Evolutionary conservation across 768 basidiomycete genomes (phyloP).

Genomic region (Leccinum uliginosum): DNA sequence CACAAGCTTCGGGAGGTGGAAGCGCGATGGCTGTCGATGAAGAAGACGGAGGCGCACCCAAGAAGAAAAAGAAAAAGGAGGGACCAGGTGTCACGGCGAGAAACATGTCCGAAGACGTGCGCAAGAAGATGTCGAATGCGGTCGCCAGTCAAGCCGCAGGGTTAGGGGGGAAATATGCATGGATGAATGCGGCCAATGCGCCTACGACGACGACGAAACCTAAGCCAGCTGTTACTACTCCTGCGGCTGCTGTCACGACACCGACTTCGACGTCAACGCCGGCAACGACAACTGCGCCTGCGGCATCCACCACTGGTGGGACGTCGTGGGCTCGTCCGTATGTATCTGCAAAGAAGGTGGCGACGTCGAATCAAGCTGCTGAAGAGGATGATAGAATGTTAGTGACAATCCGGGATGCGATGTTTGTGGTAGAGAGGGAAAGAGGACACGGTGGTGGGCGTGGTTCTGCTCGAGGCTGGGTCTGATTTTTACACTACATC

Average conservation of each 20-base stretch:
- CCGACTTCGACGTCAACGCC: constrained; percentile 25
- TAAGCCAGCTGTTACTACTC: constrained; percentile 31
- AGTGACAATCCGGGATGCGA: constrained; percentile 73
- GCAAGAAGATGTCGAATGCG: constrained; percentile 89
- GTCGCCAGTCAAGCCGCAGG: constrained; percentile 89
- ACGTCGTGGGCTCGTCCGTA: constrained; percentile 62
- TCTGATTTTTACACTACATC: too few relatives aligned
- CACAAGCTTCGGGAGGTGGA: constrained; percentile 43
- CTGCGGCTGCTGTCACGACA: constrained; percentile 26
- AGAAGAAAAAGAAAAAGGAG: constrained; percentile 79
- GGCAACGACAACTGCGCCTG: constrained; percentile 31
- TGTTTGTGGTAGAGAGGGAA: constrained; percentile 85
- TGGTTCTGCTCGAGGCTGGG: constrained; percentile 38
- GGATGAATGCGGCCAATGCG: constrained; percentile 74
- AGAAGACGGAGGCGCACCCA: constrained; percentile 58
- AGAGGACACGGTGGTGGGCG: constrained; percentile 65
- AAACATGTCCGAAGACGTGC: constrained; percentile 88
- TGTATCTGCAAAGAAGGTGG: constrained; percentile 47
- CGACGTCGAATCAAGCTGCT: constrained; percentile 31
- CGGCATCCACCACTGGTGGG: constrained; percentile 23
- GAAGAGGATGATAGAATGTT: constrained; percentile 58
- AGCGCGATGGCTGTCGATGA: constrained; percentile 34
- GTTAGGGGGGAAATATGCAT: constrained; percentile 74
- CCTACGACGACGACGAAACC: constrained; percentile 39
- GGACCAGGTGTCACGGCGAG: constrained; percentile 80